These are phyloP conservation scores for Penicillium brasilianum DNA, from an alignment of 2,329 filamentous ascomycete species.

Conservation along the genomic window DNA sequence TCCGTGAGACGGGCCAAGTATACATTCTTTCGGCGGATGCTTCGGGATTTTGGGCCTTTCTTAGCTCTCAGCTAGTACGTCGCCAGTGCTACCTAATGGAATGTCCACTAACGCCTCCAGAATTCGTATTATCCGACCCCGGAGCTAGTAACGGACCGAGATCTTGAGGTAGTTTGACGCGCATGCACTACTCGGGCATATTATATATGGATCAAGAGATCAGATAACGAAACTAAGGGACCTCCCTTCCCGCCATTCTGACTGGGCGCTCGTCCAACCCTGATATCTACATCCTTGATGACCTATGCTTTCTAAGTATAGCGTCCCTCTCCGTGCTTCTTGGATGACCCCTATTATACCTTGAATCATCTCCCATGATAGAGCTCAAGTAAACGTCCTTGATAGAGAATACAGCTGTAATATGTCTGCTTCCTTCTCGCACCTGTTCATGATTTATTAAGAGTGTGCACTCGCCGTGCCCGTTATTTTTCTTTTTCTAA, in stretches of 20 bases:
- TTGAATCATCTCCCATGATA: background rate
- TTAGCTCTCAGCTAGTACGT: no score
- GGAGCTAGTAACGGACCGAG: background rate
- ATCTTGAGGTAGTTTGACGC: background rate
- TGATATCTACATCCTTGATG: conserved; percentile 1
- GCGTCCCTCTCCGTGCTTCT: background rate
- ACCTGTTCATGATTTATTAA: background rate
- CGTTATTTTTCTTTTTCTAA: background rate
- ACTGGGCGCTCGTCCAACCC: background rate
- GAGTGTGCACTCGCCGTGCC: background rate
- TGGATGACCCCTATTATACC: background rate
- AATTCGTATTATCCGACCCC: background rate
- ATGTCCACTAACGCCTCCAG: background rate
- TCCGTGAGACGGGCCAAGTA: no score
- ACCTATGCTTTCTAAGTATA: background rate
- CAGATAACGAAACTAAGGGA: background rate
- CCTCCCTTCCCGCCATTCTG: background rate
- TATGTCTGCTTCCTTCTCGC: background rate
- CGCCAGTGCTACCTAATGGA: background rate
- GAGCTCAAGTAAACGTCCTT: background rate
- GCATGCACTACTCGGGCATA: background rate
- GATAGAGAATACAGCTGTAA: background rate
- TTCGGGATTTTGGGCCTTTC: no score
- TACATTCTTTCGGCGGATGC: no score
- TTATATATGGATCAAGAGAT: conserved; percentile 3